These are phyloP conservation scores for Fusarium chlamydosporum DNA, from an alignment of 2,329 filamentous ascomycete species.

Conservation along the genomic window DNA sequence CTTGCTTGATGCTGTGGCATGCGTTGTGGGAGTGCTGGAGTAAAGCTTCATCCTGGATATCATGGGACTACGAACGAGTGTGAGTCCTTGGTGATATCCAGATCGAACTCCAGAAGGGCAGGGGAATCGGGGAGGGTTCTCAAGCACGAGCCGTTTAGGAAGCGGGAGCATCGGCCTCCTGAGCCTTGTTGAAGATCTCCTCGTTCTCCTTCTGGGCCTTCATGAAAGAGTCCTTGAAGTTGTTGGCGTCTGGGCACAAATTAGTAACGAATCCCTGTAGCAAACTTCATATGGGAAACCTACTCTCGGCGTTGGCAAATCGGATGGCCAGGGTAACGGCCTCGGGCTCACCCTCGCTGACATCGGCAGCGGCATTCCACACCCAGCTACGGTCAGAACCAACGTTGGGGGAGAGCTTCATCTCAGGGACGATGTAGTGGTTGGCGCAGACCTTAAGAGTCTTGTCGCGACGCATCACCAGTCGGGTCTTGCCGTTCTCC, in stretches of 20 bases:
- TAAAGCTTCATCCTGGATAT: constrained; percentile 19
- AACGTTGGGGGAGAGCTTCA: constrained; percentile 98
- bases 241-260: constrained; percentile 82
- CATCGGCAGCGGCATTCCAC: constrained; percentile 97
- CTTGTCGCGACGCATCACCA: constrained; percentile 99
- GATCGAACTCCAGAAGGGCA: constrained; percentile 34
- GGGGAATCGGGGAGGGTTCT: constrained; percentile 27
- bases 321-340: constrained; percentile 96
- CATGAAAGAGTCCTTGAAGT: constrained; percentile 97
- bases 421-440: constrained; percentile 98
- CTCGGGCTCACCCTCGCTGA: constrained; percentile 97
- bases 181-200: constrained; percentile 76
- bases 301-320: constrained; percentile 98
- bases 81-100: constrained; percentile 22
- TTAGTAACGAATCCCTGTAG: constrained; percentile 14
- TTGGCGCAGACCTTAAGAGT: constrained; percentile 99
- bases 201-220: constrained; percentile 98
- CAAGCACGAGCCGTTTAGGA: constrained; percentile 40
- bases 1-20: constrained; percentile 45
- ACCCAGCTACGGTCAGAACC: constrained; percentile 99
- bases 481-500: constrained; percentile 96
- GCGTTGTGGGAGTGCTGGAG: constrained; percentile 38
- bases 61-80: constrained; percentile 35
- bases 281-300: constrained; percentile 56
- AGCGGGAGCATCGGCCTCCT: constrained; percentile 49